Base-by-base conservation (phyloP, 768 basidiomycete species). In the Boletus sensibilis region DNA sequence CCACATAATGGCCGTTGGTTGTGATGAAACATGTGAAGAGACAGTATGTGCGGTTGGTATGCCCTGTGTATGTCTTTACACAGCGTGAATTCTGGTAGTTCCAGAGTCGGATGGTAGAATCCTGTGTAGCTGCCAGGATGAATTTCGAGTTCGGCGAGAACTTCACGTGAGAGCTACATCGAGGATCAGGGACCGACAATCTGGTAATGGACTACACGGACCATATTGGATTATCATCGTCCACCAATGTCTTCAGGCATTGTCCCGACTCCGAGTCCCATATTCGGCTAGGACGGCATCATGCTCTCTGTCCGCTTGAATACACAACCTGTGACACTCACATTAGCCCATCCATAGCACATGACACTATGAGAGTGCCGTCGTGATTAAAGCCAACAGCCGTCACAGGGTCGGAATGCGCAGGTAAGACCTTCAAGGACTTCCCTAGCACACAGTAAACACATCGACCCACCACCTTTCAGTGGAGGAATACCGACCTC, bases 221-320 rank as follows among this genome's bases (percentile, higher is more conserved):
- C 90, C 85, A 95, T 71, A 94, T 88, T 3, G 96, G 95, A 72
- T 94, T 97, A 60, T 94, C 92, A 64, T 98, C 97, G 63, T 98
- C 94, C 11, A 94, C 95, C 44, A 99, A 74, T 2, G 97, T 98
- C 73, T 97, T 98, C 48, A 99, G 78, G 73, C 97, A 99, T 73
- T 99, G 97, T 2, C 96, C 97, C 4, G 95, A 96, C 53, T 94
- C 87, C 0, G 92, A 87, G 67, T 99, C 96, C 97, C 97, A 99
- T 56, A 98, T 85, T 55, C 97, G 95, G 68, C 96, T 99, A 52
- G 27, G 34, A 10, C n/a, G 14, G 25, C 16, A 52, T 60, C 41
- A 64, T 2, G 39, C 21, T 21, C 38, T 39, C 45, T 46, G 42
- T 34, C 41, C 52, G 23, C 3, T 38, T 50, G 40, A 57, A 57